A percentile compares a stretch with the other conserved stretches of the same genome.
Evolutionary conservation across 2,329 filamentous ascomycete genomes (phyloP).

Genomic region (Neodidymelliopsis sp.): DNA sequence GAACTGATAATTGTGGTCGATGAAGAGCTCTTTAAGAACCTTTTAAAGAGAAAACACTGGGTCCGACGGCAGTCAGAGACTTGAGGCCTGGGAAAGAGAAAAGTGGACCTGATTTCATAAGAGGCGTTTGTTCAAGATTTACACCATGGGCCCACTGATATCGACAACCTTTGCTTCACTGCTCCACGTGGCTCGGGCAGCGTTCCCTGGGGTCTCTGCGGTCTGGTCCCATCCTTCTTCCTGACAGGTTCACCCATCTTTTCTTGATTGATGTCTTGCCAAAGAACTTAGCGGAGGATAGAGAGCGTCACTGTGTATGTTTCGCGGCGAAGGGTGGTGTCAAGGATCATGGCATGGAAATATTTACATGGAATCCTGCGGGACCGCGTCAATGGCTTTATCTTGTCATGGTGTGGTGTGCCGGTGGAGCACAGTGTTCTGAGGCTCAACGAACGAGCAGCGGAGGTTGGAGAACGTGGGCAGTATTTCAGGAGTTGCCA

Average conservation of each 20-base stretch:
- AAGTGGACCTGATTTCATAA: not conserved
- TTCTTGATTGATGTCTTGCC: not conserved
- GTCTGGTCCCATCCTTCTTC: too few relatives aligned
- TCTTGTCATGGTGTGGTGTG: conserved; percentile 3
- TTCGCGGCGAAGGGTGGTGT: not conserved
- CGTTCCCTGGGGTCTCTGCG: not conserved
- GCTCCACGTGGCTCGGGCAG: not conserved
- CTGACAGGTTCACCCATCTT: too few relatives aligned
- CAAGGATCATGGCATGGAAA: not conserved
- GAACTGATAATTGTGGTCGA: too few relatives aligned
- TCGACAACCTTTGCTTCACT: not conserved
- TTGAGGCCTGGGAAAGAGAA: not conserved
- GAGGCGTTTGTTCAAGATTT: conserved; percentile 2
- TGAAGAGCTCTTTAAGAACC: not conserved
- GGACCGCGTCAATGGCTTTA: not conserved
- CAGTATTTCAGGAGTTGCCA: not conserved
- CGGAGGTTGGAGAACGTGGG: conserved; percentile 9
- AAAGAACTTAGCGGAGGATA: not conserved
- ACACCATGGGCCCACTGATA: not conserved
- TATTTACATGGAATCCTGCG: not conserved
- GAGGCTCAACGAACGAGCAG: conserved; percentile 4
- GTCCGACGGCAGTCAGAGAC: too few relatives aligned
- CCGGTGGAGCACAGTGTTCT: not conserved
- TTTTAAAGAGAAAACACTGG: not conserved
- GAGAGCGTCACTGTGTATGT: not conserved